These are phyloP conservation scores for Pythium folliculosum DNA, from an alignment of 352 stramenopile genomes.

Conservation along the genomic window DNA sequence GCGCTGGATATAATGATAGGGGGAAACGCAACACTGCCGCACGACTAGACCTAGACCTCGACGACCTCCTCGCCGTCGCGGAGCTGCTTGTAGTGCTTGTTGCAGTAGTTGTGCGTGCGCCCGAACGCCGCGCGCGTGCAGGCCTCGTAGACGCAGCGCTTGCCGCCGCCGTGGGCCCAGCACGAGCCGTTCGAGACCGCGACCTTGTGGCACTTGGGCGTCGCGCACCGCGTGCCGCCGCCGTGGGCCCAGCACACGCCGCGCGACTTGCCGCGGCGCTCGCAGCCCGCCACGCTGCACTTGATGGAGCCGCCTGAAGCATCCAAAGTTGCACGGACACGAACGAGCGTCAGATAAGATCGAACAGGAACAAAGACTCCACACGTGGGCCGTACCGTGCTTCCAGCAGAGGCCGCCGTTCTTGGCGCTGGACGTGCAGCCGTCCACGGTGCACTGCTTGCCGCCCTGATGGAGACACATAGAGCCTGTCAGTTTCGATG, in stretches of 20 bases:
- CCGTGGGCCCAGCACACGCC: slow-evolving; percentile 30
- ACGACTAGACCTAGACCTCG: slow-evolving; percentile 14
- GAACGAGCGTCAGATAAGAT: no score
- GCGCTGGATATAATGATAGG: background rate
- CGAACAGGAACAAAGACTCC: no score
- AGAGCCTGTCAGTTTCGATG: no score
- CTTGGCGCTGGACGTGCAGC: slow-evolving; percentile 47
- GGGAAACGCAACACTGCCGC: background rate
- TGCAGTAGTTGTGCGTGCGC: slow-evolving; percentile 29
- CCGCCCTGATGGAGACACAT: slow-evolving; percentile 30
- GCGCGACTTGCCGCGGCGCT: slow-evolving; percentile 25
- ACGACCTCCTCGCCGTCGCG: slow-evolving; percentile 20
- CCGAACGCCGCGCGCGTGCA: slow-evolving; percentile 45
- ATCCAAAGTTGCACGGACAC: background rate
- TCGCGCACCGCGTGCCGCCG: no score
- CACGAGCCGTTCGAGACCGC: slow-evolving; percentile 28
- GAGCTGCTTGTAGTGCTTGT: slow-evolving; percentile 31
- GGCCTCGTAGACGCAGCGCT: slow-evolving; percentile 29
- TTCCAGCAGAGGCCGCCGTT: slow-evolving; percentile 50
- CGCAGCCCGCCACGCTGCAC: slow-evolving; percentile 31
- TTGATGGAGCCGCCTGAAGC: slow-evolving; percentile 19
- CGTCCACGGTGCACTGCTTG: slow-evolving; percentile 45
- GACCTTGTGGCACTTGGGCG: no score
- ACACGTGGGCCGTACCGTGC: slow-evolving; percentile 45
- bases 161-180: slow-evolving; percentile 33